Base-by-base conservation (phyloP, 306 rosid species). In the Dryas alaskensis region DNA sequence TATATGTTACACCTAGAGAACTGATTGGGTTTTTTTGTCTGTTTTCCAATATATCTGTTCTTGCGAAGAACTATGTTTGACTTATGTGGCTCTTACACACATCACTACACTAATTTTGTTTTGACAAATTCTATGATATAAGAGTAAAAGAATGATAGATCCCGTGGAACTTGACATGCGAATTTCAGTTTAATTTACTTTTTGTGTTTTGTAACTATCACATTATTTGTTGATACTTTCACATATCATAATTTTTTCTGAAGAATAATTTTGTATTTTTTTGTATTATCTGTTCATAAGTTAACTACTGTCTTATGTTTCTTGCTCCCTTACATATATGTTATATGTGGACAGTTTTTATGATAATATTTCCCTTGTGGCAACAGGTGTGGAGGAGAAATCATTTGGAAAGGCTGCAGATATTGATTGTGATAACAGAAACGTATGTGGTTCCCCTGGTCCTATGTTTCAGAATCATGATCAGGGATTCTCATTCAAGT, bases 341-440 rank as follows among this genome's bases (percentile, higher is more conserved):
- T 14, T 70, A 25, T 13, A 44, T 25, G 46, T 16, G 0, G 17
- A 40, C 40, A 53, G 37, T 44, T 48, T 37, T 44, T 11, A 4
- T 40, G 40, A 16, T 69, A 2, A 46, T 43, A 46, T 19, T n/a
- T 60, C 55, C 12, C 11, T 58, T 55, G 27, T 72, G 81, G 49
- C 72, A 4, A 77, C 87, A 95, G 99, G 96, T 60, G 63, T 87
- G 84, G 97, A 90, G 77, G 99, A 87, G 78, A 92, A 90, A 70
- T 70, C 86, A 67, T 88, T 79, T 72, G 88, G 81, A 37, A 90
- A 87, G 88, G 58, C 80, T 47, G 81, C 75, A 6, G 78, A 63
- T 82, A 65, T 68, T 42, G 98, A 89, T 78, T 84, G 73, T 73
- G 85, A 89, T 82, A 71, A 66, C 61, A 82, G 83, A 76, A 86